Conservation (phyloP, 2,329 filamentous ascomycete species). For the Myriosclerotinia scirpicola region DNA sequence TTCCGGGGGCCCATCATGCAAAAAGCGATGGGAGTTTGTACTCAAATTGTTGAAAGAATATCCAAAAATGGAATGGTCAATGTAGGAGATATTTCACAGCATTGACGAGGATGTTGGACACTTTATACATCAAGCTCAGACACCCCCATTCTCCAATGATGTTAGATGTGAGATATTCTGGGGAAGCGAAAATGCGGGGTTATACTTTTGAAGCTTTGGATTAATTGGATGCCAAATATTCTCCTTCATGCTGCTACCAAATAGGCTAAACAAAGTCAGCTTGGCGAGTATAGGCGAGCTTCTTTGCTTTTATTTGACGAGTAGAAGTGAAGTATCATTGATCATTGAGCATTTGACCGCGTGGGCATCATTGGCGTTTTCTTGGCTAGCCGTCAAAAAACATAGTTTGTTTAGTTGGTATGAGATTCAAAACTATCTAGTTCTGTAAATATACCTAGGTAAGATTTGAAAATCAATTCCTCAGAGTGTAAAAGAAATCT, state of each 20-base stretch:
- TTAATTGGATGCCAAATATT: too few species aligned
- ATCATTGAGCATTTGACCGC: background rate
- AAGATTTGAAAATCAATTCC: too few species aligned
- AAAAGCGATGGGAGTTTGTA: background rate
- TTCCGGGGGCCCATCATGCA: conserved; percentile 2
- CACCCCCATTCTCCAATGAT: background rate
- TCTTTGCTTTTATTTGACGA: background rate
- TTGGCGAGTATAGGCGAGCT: background rate
- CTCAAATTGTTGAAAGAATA: background rate
- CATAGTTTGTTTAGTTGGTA: background rate
- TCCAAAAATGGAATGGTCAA: background rate
- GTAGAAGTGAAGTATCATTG: background rate
- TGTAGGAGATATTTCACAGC: background rate
- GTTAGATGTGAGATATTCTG: background rate
- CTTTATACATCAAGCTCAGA: background rate
- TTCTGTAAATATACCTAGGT: too few species aligned
- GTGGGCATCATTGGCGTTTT: background rate
- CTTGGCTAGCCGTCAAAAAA: background rate
- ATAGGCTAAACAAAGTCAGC: background rate
- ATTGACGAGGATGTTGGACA: background rate
- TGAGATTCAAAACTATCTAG: too few species aligned
- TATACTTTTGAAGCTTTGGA: background rate
- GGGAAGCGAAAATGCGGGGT: conserved; percentile 14
- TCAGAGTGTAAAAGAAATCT: too few species aligned
- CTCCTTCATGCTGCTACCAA: background rate